phyloP scores from a whole-genome alignment of 345 rosid genomes.

The Populus simonii region DNA sequence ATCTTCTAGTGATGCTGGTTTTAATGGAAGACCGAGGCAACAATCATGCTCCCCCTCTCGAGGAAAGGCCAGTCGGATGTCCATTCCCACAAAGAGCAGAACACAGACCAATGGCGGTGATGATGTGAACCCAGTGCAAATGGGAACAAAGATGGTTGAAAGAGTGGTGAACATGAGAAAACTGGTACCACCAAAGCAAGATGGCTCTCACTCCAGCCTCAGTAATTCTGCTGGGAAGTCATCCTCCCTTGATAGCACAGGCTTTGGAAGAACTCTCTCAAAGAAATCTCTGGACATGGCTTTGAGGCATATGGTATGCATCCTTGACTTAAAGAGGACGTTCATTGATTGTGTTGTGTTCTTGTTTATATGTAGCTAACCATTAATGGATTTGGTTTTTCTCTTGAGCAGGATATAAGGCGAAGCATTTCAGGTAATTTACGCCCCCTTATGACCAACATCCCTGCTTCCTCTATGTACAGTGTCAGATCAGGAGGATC shows the following conservation, averaged over 20 bases:
- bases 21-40: conserved; percentile 22
- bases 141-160: conserved; percentile 32
- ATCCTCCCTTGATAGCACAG: conserved; percentile 23
- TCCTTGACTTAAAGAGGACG: not conserved
- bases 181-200: conserved; percentile 33
- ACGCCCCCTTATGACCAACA: conserved; percentile 48
- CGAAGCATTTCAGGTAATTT: conserved; percentile 23
- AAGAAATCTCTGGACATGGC: conserved; percentile 36
- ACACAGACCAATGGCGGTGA: conserved; percentile 5
- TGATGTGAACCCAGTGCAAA: conserved; percentile 26
- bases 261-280: conserved; percentile 28
- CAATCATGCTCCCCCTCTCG: conserved; percentile 28
- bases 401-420: conserved; percentile 28
- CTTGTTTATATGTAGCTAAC: not conserved
- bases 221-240: conserved; percentile 30
- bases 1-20: conserved; percentile 41
- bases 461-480: conserved; percentile 60
- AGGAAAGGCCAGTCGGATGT: conserved; percentile 10
- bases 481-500: conserved; percentile 34
- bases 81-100: conserved; percentile 15
- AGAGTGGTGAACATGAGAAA: conserved; percentile 35
- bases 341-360: not conserved
- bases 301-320: conserved; percentile 28
- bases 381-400: not conserved
- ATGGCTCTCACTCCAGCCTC: conserved; percentile 27